Evolutionary conservation across 2,329 filamentous ascomycete species (phyloP).

Genomic region (Lizonia empirigonia): DNA sequence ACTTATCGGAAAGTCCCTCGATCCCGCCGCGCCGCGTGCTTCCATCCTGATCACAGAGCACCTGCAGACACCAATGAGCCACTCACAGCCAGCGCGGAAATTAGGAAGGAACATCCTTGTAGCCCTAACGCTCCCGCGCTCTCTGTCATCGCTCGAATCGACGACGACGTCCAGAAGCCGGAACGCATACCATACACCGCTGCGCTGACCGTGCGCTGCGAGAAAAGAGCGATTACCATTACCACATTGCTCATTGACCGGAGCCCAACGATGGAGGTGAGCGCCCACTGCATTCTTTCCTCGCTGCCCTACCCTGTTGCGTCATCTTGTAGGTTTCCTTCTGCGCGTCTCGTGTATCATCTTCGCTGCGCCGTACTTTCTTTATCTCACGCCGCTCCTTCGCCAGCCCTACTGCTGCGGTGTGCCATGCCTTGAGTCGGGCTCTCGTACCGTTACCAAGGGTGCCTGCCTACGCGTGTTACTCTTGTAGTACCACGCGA

Average conservation of each 20-base stretch:
- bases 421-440: constrained; percentile 39
- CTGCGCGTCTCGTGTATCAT: constrained; percentile 7
- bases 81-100: constrained; percentile 12
- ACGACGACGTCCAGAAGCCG: constrained; percentile 19
- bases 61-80: constrained; percentile 10
- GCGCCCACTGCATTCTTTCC: constrained; percentile 17
- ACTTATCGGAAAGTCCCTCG: constrained; percentile 4
- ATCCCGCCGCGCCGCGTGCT: constrained; percentile 15
- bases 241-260: constrained; percentile 16
- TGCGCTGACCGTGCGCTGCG: constrained; percentile 19
- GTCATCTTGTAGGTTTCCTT: constrained; percentile 14
- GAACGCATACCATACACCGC: constrained; percentile 20
- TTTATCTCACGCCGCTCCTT: constrained; percentile 16
- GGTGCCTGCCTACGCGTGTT: constrained; percentile 14
- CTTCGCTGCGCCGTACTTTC: constrained; percentile 2
- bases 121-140: constrained; percentile 15
- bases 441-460: constrained; percentile 14
- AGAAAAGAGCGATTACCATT: constrained; percentile 19
- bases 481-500: constrained; percentile 47
- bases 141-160: constrained; percentile 16
- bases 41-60: constrained; percentile 11
- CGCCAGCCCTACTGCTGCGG: constrained; percentile 35
- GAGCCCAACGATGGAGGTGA: constrained; percentile 20
- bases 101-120: constrained; percentile 18
- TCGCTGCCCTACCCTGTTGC: constrained; percentile 15